Evolutionary conservation across 176 grass and related monocot genomes (phyloP), one percentile per base, ranked within the genome.

Genomic region (Pharus latifolius): DNA sequence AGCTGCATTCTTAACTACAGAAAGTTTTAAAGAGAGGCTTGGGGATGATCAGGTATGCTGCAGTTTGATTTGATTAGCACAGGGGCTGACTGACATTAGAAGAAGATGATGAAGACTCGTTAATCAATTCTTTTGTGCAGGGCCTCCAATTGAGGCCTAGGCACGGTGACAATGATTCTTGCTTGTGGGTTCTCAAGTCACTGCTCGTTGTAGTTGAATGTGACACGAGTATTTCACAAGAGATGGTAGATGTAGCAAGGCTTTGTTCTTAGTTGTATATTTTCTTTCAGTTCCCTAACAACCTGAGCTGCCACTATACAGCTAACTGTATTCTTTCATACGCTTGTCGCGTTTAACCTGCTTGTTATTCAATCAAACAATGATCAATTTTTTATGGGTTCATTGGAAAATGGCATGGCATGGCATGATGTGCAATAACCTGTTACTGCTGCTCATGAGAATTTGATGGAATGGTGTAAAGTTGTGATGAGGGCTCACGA

Each of bases 41-140:
- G 67, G 41, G 48, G 16, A 28, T 15, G 10, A 42, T 76, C 60
- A 23, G 41, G 26, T 27, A 6, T 67, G 58, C 63, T 49, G 49
- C 57, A 47, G 54, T 27, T 46, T 74, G 74, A 41, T 27, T 46
- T 74, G 74, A 41, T 68, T 74, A 82, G 83, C 77, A 69, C 74
- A 73, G 35, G 32, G 41, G 69, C 60, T 62, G 68, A 69, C 80
- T 58, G 55, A 60, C 68, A 63, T 82, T 75, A 85, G 63, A 40
- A 77, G 28, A n/a, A n/a, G 19, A 25, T 9, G 38, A 18, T 24
- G 34, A 42, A 4, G 60, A 42, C 60, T 87, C 66, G 80, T 59
- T 78, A 82, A 83, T 78, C 75, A 24, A 82, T 82, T 88, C 63
- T 78, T 74, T 79, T 88, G 79, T 88, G 74, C 79, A 56, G 46